Evolutionary conservation across 371 early-diverging fungal species (phyloP), one percentile per base, ranked within the genome.

Genomic region (Mycotypha africana): DNA sequence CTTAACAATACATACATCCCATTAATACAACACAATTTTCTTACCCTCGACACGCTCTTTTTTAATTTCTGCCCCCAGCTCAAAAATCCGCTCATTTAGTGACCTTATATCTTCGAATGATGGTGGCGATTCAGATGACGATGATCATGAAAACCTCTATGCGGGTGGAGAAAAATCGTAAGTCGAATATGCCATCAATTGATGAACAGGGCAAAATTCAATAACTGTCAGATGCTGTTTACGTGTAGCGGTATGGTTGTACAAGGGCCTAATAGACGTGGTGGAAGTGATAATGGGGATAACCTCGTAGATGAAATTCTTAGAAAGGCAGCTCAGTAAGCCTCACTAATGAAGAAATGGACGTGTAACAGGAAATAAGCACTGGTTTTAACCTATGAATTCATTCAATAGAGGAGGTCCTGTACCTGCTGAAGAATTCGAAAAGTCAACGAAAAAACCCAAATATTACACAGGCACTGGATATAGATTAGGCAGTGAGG

Each of bases 241-340:
- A 0, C 22, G 39, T 22, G 15, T 41, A 83, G 84, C 42, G 85
- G 85, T 12, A 82, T 86, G 51, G 65, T 78, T 47, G 76, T 85
- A 38, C 81, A 88, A 58, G 88, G 84, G 19, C 87, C 86, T 6
- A 81, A 78, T 51, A 74, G 79, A 38, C 63, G 68, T 24, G 38
- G 42, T 17, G 64, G 67, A 12, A 56, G 66, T 26, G 41, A 39
- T 15, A 42, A 45, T 23, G 28, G 35, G 14, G 76, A 57, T 22
- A 80, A 79, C 47, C 56, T 91, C 14, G 81, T 93, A 12, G 81
- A 83, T 43, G 81, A 88, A 30, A 91, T 93, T 25, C 56, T 93
- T 23, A 80, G 80, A 43, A 88, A 90, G 53, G 91, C 91, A 12
- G 78, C 84, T 14, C 82, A 82, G 88, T 88, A 70, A 53, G 81